These are phyloP conservation scores for Tylopilus plumbeoviolaceoides DNA, from an alignment of 768 basidiomycete genomes.

Conservation along the genomic window DNA sequence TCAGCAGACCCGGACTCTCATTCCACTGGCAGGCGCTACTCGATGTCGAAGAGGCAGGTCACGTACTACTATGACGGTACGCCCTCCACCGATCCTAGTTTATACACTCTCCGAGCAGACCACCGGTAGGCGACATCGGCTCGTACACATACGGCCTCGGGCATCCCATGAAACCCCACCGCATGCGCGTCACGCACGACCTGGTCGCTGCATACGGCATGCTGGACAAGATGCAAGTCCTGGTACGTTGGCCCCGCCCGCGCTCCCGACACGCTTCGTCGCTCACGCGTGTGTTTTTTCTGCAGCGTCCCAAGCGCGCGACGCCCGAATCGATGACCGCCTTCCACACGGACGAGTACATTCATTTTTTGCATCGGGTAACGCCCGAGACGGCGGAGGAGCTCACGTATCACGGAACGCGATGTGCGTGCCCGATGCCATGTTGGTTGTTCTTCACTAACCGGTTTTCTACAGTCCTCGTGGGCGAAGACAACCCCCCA, in stretches of 20 bases:
- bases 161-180: conserved; percentile 95
- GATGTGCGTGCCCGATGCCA: conserved; percentile 55
- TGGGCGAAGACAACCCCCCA: conserved; percentile 93
- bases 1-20: too few species aligned
- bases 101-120: not conserved
- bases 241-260: conserved; percentile 45
- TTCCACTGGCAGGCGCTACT: too few species aligned
- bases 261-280: not conserved
- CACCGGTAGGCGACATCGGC: conserved; percentile 58
- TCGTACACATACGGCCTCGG: conserved; percentile 80
- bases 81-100: conserved; percentile 14
- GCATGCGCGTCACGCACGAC: conserved; percentile 92
- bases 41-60: conserved; percentile 70
- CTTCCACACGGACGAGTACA: conserved; percentile 98
- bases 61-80: conserved; percentile 78
- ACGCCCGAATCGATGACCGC: conserved; percentile 77
- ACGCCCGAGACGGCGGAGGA: conserved; percentile 89
- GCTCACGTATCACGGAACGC: conserved; percentile 75
- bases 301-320: conserved; percentile 65
- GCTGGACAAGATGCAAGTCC: conserved; percentile 89
- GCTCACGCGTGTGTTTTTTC: not conserved
- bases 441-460: not conserved
- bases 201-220: conserved; percentile 88
- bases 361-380: conserved; percentile 85
- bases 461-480: conserved; percentile 35